Evolutionary conservation across 495 filamentous ascomycete species (phyloP).

Genomic region (Talaromyces proteolyticus): DNA sequence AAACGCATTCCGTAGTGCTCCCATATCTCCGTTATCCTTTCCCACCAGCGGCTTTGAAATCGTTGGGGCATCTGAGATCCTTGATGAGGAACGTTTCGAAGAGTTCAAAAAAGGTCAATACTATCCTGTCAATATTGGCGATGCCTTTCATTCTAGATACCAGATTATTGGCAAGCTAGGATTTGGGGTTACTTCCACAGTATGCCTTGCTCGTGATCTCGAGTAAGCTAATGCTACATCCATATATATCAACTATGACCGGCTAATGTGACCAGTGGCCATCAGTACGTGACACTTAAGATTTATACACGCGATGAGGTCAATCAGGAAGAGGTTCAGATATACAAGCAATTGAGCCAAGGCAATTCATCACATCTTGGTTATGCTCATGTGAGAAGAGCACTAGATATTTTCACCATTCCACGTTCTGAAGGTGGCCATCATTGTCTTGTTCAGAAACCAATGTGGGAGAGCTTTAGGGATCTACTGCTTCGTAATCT

Average conservation of each 20-base stretch:
- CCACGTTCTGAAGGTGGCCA: constrained; percentile 21
- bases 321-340: constrained; percentile 19
- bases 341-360: constrained; percentile 19
- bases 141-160: constrained; percentile 41
- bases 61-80: constrained; percentile 11
- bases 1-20: constrained; percentile 9
- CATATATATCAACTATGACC: constrained; percentile 5
- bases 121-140: constrained; percentile 47
- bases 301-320: constrained; percentile 22
- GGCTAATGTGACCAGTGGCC: constrained; percentile 18
- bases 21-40: constrained; percentile 14
- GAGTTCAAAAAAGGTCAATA: constrained; percentile 35
- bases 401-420: constrained; percentile 26
- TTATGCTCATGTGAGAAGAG: constrained; percentile 18
- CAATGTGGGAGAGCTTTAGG: constrained; percentile 35
- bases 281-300: constrained; percentile 39
- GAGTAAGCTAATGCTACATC: constrained; percentile 24
- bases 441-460: constrained; percentile 30
- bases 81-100: constrained; percentile 43
- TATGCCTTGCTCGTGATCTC: constrained; percentile 49
- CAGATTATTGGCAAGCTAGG: constrained; percentile 52
- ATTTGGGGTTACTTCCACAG: constrained; percentile 46
- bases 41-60: constrained; percentile 17
- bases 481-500: constrained; percentile 25
- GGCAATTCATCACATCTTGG: constrained; percentile 18